These are phyloP conservation scores for Murraya koenigii DNA, from an alignment of 345 rosid genomes.

Conservation along the genomic window DNA sequence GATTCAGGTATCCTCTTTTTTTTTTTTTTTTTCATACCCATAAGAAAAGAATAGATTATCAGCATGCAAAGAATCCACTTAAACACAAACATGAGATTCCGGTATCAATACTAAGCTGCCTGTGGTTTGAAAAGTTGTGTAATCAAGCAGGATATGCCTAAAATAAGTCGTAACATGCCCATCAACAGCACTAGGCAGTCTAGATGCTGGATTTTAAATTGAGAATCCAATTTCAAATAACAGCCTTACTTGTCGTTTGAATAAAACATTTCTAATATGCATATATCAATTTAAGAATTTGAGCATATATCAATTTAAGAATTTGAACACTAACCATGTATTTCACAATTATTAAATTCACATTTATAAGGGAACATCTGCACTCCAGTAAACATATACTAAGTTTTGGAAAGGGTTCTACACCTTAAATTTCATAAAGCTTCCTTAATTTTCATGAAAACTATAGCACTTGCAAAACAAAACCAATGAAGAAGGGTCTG, in stretches of 20 bases:
- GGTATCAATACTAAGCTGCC: background rate
- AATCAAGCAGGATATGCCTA: background rate
- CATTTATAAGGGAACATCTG: background rate
- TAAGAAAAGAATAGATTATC: background rate
- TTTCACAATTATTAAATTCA: background rate
- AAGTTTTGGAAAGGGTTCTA: too few relatives aligned
- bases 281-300: background rate
- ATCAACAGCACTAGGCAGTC: background rate
- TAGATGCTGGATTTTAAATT: background rate
- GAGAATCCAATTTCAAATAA: background rate
- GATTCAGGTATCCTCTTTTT: background rate
- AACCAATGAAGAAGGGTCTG: background rate
- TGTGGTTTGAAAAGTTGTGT: background rate
- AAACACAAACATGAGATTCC: background rate
- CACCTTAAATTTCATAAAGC: background rate
- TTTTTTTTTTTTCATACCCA: background rate
- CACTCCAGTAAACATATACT: background rate
- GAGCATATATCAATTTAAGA: background rate
- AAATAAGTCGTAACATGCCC: background rate
- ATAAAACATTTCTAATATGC: background rate
- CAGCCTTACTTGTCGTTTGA: background rate
- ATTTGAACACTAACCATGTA: background rate
- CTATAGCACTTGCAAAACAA: background rate
- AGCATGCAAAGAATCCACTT: background rate
- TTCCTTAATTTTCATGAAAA: background rate